Evolutionary conservation across 768 basidiomycete genomes (phyloP), one percentile per base, ranked within the genome.

Genomic region (Hericium erinaceus): DNA sequence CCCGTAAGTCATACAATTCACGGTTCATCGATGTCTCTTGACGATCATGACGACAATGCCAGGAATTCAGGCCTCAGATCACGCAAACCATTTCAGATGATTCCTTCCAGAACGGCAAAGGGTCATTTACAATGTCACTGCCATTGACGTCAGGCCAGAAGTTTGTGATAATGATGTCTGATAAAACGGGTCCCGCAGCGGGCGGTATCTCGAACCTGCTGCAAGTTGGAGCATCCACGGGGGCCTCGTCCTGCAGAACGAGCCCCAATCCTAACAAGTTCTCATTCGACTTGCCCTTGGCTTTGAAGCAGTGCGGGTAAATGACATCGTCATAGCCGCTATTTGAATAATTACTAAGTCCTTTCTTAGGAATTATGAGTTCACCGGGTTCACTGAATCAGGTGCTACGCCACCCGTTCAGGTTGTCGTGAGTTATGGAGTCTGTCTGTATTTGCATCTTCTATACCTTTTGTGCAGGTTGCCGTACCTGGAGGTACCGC

Each of bases 81-180:
- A 83, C 82, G 52, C 62, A 83, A 26, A 73, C 77, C 37, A 76
- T 89, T 55, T 83, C 86, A 18, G 59, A 72, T 4, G 66, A 75
- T n/a, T 76, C 82, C 4, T 83, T 79, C 66, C 75, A 54, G 65
- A 74, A 79, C 72, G 79, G 79, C 51, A 58, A 75, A 58, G 85
- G 84, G 52, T 76, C 77, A 0, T 87, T 74, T 65, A 70, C 75
- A 12, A 65, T 69, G 0, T 75, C 73, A 58, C 61, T 89, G 12
- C 73, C 75, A 2, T 69, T 83, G 49, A 33, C 66, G 12, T 64
- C 72, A 9, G 70, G 64, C 28, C 65, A 73, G 16, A 67, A 72
- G 55, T 72, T 88, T 51, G 52, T 88, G 12, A 58, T 84, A 18
- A 76, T 80, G 39, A 85, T 91, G 84, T 89, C 84, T 26, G 89